Conservation (phyloP, 495 filamentous ascomycete species). For the Talaromyces nanjingensis region DNA sequence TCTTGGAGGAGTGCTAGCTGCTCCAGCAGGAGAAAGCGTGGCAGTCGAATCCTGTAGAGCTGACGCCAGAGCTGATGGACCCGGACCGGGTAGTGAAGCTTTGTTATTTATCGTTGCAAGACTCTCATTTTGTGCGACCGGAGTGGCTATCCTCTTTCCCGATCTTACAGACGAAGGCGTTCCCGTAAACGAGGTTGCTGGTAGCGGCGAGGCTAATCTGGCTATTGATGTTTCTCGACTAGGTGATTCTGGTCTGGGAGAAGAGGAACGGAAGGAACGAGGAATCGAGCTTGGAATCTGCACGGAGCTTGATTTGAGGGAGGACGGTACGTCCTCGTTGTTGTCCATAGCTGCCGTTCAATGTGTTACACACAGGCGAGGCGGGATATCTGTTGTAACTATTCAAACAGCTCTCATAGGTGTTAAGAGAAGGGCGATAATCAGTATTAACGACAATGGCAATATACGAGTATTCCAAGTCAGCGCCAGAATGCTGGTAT, state of each 20-base stretch:
- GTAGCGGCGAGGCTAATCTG: slow-evolving; percentile 63
- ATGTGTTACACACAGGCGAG: neutral
- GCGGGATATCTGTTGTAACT: neutral
- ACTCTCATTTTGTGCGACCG: slow-evolving; percentile 17
- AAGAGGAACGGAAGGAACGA: slow-evolving; percentile 25
- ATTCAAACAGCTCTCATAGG: neutral
- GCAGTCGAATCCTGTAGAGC: slow-evolving; percentile 60
- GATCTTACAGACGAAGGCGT: slow-evolving; percentile 32
- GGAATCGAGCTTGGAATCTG: slow-evolving; percentile 31
- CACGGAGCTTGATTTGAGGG: slow-evolving; percentile 25
- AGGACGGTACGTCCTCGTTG: slow-evolving; percentile 32
- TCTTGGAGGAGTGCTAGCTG: slow-evolving; percentile 45
- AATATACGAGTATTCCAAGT: neutral
- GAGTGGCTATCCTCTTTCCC: neutral
- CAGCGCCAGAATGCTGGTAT: neutral
- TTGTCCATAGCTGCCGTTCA: slow-evolving; percentile 13
- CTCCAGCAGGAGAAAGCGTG: slow-evolving; percentile 36
- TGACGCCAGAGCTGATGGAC: slow-evolving; percentile 69
- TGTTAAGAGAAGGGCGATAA: neutral
- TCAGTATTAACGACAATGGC: neutral
- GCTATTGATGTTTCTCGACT: slow-evolving; percentile 62
- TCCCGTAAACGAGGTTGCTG: slow-evolving; percentile 40
- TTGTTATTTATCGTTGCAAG: slow-evolving; percentile 29
- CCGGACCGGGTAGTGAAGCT: slow-evolving; percentile 52
- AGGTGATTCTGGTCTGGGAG: slow-evolving; percentile 39